Evolutionary conservation across 345 rosid genomes (phyloP), one percentile per base, ranked within the genome.

Genomic region (Eucalyptus tenuipes): DNA sequence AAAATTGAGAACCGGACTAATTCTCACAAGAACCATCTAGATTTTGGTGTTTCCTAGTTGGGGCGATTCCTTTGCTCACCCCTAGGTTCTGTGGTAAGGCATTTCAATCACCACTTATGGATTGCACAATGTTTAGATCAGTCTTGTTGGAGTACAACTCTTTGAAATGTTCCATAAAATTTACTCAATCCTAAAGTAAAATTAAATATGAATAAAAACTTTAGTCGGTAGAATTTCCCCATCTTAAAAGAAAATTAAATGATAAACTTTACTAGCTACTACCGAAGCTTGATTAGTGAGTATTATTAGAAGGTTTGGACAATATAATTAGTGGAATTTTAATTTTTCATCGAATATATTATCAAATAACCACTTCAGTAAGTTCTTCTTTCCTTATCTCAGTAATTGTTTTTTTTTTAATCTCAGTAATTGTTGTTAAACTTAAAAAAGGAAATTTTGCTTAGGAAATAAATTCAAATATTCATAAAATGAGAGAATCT

Each of bases 1-100:
- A 0, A 0, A 52, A 52, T 52, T 0, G 2, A 52, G 10, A 52
- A 18, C 4, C 0, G 0, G 0, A 52, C 10, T 52, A 52, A 52
- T 7, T 7, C 57, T 1, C 10, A 48, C 25, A 52, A 52, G 1
- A 52, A 8, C 10, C 10, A 52, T 18, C 24, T 52, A 52, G 57
- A 52, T 52, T 52, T 52, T 52, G 57, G 57, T 18, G 4, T 10
- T 52, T 52, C 25, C 57, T 52, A 3, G 10, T 52, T 52, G 57
- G 55, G 25, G 10, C 10, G 10, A 18, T 52, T 52, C 25, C 57
- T 52, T 52, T 7, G 24, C 55, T 52, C 55, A 18, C 10, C 55
- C 50, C 24, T 52, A 7, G 55, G 24, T 29, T 6, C 29, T 29
- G 1, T 14, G 6, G 17, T 6, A 55, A 13, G 17, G 9, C 71